phyloP scores from a whole-genome alignment of 768 basidiomycete genomes.

The Boletellus ananas region DNA sequence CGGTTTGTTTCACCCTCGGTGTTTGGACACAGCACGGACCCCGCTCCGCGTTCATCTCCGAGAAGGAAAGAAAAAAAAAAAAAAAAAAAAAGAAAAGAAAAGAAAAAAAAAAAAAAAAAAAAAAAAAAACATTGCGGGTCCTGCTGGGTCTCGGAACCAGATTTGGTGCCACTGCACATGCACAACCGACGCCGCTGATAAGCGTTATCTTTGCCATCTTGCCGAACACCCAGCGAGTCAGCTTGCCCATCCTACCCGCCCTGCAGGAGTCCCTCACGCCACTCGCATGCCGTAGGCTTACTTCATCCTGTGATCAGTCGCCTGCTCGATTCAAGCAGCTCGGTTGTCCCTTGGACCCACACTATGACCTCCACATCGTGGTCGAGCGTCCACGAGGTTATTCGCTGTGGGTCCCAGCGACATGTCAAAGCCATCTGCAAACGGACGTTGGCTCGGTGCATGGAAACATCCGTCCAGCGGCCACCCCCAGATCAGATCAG shows the following conservation, averaged over 20 bases:
- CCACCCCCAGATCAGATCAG: slow-evolving; percentile 1
- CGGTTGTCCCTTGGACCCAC: slow-evolving; percentile 19
- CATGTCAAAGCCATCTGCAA: neutral
- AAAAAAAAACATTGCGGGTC: too few species aligned
- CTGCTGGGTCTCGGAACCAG: neutral
- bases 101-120: too few species aligned
- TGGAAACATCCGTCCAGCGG: neutral
- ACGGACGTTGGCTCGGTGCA: neutral
- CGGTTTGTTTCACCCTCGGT: too few species aligned
- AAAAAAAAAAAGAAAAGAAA: too few species aligned
- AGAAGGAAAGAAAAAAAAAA: too few species aligned
- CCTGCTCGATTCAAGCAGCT: neutral
- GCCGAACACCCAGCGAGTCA: neutral
- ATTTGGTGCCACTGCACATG: neutral
- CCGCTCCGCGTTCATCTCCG: too few species aligned
- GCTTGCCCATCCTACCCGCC: slow-evolving; percentile 1
- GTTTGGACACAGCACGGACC: too few species aligned
- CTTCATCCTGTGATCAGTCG: slow-evolving; percentile 6
- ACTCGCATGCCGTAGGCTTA: slow-evolving; percentile 7
- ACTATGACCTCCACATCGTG: neutral
- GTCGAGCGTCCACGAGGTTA: neutral
- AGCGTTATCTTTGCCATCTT: slow-evolving; percentile 15
- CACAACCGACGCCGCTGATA: slow-evolving; percentile 5
- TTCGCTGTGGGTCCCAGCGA: slow-evolving; percentile 7
- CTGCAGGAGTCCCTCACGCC: slow-evolving; percentile 13